phyloP scores from a whole-genome alignment of 495 filamentous ascomycete species.

The Neurospora sublineolata region DNA sequence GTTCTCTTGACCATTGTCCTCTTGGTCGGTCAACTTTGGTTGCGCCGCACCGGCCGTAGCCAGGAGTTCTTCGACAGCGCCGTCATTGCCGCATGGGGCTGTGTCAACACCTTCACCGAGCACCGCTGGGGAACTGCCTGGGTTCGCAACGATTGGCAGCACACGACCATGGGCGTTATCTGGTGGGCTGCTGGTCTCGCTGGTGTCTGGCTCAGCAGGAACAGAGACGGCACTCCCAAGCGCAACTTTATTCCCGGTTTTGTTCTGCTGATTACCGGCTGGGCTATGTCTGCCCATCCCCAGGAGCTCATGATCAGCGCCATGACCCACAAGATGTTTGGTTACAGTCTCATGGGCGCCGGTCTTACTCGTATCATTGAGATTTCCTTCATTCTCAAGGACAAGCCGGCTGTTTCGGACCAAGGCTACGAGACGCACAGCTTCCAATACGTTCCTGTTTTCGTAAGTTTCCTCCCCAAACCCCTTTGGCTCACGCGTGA shows the following conservation, averaged over 20 bases:
- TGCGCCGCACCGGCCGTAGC: slow-evolving; percentile 70
- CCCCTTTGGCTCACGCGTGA: not conserved
- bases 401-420: slow-evolving; percentile 50
- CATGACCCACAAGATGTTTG: slow-evolving; percentile 85
- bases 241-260: slow-evolving; percentile 87
- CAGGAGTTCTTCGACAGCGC: slow-evolving; percentile 96
- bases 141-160: slow-evolving; percentile 94
- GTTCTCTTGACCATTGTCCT: slow-evolving; percentile 78
- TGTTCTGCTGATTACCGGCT: slow-evolving; percentile 87
- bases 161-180: slow-evolving; percentile 92
- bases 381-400: slow-evolving; percentile 74
- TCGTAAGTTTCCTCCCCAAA: slow-evolving; percentile 46
- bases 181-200: slow-evolving; percentile 93
- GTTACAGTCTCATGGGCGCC: slow-evolving; percentile 89
- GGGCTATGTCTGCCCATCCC: slow-evolving; percentile 82
- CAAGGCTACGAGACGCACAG: slow-evolving; percentile 53
- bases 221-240: slow-evolving; percentile 71
- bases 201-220: slow-evolving; percentile 83
- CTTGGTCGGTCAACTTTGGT: slow-evolving; percentile 78
- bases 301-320: slow-evolving; percentile 73
- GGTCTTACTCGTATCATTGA: slow-evolving; percentile 79
- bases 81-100: slow-evolving; percentile 87
- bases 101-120: slow-evolving; percentile 96
- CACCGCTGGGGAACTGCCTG: slow-evolving; percentile 84
- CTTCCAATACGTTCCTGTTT: slow-evolving; percentile 87